Conservation (phyloP, 2,329 filamentous ascomycete species). For the Coleophoma cylindrospora region DNA sequence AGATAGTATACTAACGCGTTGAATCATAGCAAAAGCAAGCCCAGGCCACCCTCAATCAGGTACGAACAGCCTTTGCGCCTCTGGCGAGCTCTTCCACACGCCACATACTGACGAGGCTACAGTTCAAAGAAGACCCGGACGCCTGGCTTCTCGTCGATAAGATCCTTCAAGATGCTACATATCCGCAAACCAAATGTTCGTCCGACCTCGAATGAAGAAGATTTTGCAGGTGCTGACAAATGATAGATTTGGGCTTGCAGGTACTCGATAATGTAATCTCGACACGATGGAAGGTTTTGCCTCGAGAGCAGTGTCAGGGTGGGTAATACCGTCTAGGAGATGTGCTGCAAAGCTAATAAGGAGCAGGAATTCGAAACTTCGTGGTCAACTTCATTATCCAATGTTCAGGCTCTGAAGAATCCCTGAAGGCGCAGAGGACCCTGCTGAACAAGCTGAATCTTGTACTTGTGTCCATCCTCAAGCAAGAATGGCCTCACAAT, state of each 20-base stretch:
- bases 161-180: constrained; percentile 88
- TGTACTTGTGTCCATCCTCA: constrained; percentile 93
- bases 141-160: constrained; percentile 97
- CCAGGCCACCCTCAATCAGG: constrained; percentile 88
- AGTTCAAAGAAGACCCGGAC: constrained; percentile 99
- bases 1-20: constrained; percentile 30
- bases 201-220: constrained; percentile 13
- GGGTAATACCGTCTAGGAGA: background rate
- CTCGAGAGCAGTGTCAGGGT: constrained; percentile 93
- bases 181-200: constrained; percentile 94
- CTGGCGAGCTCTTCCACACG: constrained; percentile 1
- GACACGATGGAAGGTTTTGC: constrained; percentile 98
- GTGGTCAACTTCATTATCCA: constrained; percentile 98
- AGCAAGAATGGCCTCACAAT: constrained; percentile 99
- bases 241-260: constrained; percentile 81
- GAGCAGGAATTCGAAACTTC: constrained; percentile 91
- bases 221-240: constrained; percentile 12
- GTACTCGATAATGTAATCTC: constrained; percentile 97
- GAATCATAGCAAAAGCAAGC: constrained; percentile 84
- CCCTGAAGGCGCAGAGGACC: constrained; percentile 76
- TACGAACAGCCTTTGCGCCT: constrained; percentile 37
- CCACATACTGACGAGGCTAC: constrained; percentile 16
- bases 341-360: constrained; percentile 14
- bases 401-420: constrained; percentile 84
- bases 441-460: constrained; percentile 98